Percentiles rank a stretch among this genome's conserved stretches.
Evolutionary conservation across 495 filamentous ascomycete species (phyloP).

Genomic region (Bombardia bombarda): DNA sequence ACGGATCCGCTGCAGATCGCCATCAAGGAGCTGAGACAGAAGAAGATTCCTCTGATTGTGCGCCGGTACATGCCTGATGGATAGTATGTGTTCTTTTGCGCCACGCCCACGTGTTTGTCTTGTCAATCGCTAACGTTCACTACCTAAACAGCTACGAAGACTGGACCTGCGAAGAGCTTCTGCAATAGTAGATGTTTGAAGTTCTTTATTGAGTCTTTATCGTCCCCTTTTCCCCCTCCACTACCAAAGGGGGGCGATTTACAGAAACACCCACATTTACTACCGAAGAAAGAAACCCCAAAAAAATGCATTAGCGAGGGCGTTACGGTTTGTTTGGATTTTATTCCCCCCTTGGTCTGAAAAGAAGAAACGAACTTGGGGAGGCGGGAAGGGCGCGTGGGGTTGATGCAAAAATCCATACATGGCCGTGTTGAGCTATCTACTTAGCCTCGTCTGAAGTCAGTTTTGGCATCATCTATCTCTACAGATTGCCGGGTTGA

Average conservation of each 20-base stretch:
- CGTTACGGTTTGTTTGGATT: constrained; percentile 14
- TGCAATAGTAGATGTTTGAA: constrained; percentile 35
- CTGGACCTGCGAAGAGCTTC: constrained; percentile 95
- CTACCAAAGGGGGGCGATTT: neutral
- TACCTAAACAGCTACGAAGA: constrained; percentile 74
- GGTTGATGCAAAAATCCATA: too few relatives aligned
- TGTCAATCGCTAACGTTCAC: constrained; percentile 3
- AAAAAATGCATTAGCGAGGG: constrained; percentile 26
- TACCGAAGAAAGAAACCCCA: constrained; percentile 1
- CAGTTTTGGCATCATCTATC: too few relatives aligned
- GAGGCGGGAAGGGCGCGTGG: neutral
- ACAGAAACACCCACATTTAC: neutral
- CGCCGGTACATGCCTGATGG: constrained; percentile 93
- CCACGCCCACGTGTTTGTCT: neutral
- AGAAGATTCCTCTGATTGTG: constrained; percentile 95
- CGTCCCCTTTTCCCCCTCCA: neutral
- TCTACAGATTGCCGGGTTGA: too few relatives aligned
- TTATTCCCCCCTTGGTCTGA: constrained; percentile 1
- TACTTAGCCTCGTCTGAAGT: too few relatives aligned
- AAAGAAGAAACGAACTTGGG: neutral
- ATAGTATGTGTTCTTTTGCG: constrained; percentile 58
- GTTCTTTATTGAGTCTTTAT: neutral
- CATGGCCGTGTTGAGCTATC: too few relatives aligned
- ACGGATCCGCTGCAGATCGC: constrained; percentile 97
- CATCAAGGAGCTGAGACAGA: constrained; percentile 92